A percentile compares a stretch with the other conserved stretches of the same genome.
phyloP scores from a whole-genome alignment of 2,329 filamentous ascomycete species.

The Zymoseptoria crescenta region DNA sequence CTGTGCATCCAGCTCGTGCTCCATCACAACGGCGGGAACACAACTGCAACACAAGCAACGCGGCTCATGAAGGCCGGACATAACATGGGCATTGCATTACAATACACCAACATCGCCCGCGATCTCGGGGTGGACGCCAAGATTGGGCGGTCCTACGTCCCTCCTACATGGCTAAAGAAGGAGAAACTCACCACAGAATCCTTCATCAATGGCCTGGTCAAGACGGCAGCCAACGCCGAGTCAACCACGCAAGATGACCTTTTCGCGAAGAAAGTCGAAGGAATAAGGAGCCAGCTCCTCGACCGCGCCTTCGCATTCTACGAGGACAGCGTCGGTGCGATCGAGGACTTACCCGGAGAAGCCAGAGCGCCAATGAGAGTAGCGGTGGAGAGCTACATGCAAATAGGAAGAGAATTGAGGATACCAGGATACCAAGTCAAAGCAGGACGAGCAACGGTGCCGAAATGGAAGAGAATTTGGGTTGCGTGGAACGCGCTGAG shows the following conservation, averaged over 20 bases:
- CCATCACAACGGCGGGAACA: constrained; percentile 41
- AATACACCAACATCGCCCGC: constrained; percentile 69
- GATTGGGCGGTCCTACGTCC: constrained; percentile 61
- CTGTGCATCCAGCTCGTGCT: constrained; percentile 61
- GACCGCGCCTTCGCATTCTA: constrained; percentile 56
- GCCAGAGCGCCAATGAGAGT: constrained; percentile 58
- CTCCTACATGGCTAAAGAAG: constrained; percentile 54
- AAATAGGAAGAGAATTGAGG: constrained; percentile 59
- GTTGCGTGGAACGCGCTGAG: constrained; percentile 53
- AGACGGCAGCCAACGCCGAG: background rate
- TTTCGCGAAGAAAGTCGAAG: constrained; percentile 40
- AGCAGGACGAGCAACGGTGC: constrained; percentile 40
- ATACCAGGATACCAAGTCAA: constrained; percentile 39
- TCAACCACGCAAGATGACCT: constrained; percentile 32
- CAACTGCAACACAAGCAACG: constrained; percentile 25
- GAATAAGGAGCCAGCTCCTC: constrained; percentile 48
- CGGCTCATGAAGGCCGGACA: constrained; percentile 50
- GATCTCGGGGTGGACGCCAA: constrained; percentile 62
- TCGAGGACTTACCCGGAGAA: constrained; percentile 54
- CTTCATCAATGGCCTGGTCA: constrained; percentile 40
- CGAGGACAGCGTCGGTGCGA: constrained; percentile 45
- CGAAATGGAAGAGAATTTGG: constrained; percentile 41
- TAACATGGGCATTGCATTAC: constrained; percentile 65
- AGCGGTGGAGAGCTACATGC: constrained; percentile 68
- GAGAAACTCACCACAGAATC: constrained; percentile 47